These are phyloP conservation scores for Anethum foeniculum DNA, from an alignment of 140 eudicot species.

Conservation along the genomic window DNA sequence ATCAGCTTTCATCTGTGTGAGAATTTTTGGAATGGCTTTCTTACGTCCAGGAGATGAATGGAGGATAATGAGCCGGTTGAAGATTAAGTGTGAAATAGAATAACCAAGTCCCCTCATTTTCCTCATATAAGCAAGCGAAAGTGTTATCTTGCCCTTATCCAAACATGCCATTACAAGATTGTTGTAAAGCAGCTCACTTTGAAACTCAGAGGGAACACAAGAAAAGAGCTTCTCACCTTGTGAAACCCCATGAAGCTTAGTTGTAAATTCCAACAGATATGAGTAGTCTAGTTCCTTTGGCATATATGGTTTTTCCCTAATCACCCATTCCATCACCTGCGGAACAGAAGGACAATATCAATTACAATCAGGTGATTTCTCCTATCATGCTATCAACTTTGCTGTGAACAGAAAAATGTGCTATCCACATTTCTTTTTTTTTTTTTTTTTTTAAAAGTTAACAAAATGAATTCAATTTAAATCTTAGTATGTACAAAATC, in stretches of 20 bases:
- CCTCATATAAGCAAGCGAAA: constrained; percentile 80
- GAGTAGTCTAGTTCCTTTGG: constrained; percentile 88
- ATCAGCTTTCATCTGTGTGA: constrained; percentile 92
- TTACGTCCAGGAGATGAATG: constrained; percentile 66
- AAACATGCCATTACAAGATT: constrained; percentile 93
- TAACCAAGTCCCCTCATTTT: constrained; percentile 80
- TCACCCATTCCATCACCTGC: constrained; percentile 99
- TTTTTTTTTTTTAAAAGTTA: no score
- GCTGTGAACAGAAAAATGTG: background rate
- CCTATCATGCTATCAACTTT: background rate
- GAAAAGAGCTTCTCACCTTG: constrained; percentile 81
- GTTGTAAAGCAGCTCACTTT: constrained; percentile 72
- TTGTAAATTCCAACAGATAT: constrained; percentile 67
- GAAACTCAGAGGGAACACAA: constrained; percentile 72
- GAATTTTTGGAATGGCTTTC: constrained; percentile 64
- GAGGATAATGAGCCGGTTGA: constrained; percentile 84
- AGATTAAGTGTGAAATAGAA: constrained; percentile 74
- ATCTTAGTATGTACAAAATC: background rate
- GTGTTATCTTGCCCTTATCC: constrained; percentile 72
- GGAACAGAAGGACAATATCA: background rate
- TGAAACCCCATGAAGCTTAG: constrained; percentile 81
- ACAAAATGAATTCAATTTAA: background rate
- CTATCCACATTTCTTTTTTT: background rate
- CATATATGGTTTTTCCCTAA: constrained; percentile 86
- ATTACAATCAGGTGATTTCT: background rate